These are phyloP conservation scores for Oryza nivara DNA, from an alignment of 176 grass and related monocot genomes.

Conservation along the genomic window DNA sequence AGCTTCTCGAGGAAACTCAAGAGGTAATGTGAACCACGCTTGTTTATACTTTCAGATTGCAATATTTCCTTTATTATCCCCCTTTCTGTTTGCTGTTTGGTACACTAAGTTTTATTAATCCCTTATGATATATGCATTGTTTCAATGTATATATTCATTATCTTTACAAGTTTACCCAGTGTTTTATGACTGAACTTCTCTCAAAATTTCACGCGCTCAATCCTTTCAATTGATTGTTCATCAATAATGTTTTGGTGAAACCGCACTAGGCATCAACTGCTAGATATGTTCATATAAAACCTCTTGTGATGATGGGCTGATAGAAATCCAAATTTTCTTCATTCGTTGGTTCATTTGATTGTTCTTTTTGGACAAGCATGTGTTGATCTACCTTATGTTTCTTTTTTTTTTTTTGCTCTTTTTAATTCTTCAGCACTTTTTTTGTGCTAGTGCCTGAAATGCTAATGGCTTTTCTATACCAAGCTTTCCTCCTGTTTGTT, in stretches of 20 bases:
- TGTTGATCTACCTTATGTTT: not conserved
- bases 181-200: conserved; percentile 3
- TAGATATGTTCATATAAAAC: conserved; percentile 1
- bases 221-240: conserved; percentile 8
- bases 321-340: not conserved
- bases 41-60: conserved; percentile 30
- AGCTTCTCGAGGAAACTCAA: conserved; percentile 68
- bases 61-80: conserved; percentile 8
- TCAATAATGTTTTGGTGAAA: conserved; percentile 1
- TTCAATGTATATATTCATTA: not conserved
- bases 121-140: not conserved
- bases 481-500: not conserved
- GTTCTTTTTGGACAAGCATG: not conserved
- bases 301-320: not conserved
- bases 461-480: not conserved
- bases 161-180: not conserved
- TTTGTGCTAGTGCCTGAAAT: conserved; percentile 6
- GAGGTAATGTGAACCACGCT: conserved; percentile 61
- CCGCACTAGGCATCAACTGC: not conserved
- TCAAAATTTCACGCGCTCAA: not conserved
- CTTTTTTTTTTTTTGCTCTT: not conserved
- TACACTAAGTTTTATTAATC: not conserved
- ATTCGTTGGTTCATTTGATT: not conserved
- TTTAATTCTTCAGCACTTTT: not conserved
- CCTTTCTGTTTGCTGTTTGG: not conserved